phyloP scores from a whole-genome alignment of 2,329 filamentous ascomycete species.

The Simplicillium sp. region DNA sequence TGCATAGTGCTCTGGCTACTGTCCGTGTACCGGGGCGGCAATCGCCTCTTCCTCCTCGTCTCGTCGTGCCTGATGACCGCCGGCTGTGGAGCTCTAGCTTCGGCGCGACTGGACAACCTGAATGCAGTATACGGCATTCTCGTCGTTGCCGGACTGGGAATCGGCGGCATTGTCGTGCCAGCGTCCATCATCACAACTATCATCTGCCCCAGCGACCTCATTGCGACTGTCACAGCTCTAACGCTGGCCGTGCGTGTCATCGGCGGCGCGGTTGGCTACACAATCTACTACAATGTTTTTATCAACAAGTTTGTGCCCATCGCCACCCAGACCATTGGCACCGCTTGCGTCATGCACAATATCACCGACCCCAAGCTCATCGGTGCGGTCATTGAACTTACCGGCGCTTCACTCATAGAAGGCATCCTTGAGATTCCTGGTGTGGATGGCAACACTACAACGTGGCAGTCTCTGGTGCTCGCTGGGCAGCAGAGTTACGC shows the following conservation, averaged over 20 bases:
- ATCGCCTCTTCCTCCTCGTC: constrained; percentile 48
- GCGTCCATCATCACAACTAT: constrained; percentile 57
- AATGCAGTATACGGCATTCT: constrained; percentile 1
- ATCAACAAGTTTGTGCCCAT: constrained; percentile 32
- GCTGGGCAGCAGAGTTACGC: constrained; percentile 49
- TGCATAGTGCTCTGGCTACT: constrained; percentile 48
- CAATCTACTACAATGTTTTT: constrained; percentile 47
- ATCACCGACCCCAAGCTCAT: constrained; percentile 38
- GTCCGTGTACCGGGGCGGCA: constrained; percentile 46
- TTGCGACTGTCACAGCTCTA: constrained; percentile 58
- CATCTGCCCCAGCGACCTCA: constrained; percentile 60
- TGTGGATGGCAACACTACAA: constrained; percentile 35
- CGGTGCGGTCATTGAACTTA: constrained; percentile 39
- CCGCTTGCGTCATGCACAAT: constrained; percentile 25
- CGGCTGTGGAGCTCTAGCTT: constrained; percentile 44
- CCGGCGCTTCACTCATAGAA: constrained; percentile 38
- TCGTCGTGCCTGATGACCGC: constrained; percentile 57
- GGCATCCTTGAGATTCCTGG: constrained; percentile 38
- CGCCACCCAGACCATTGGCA: constrained; percentile 1
- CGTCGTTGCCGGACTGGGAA: constrained; percentile 1
- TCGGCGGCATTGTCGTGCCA: constrained; percentile 3
- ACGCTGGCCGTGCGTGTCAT: constrained; percentile 62
- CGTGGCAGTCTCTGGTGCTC: constrained; percentile 39
- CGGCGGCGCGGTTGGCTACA: constrained; percentile 56
- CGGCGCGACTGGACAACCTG: constrained; percentile 42